phyloP scores from a whole-genome alignment of 768 basidiomycete genomes.

The Boletus pseudo-olivaceus region DNA sequence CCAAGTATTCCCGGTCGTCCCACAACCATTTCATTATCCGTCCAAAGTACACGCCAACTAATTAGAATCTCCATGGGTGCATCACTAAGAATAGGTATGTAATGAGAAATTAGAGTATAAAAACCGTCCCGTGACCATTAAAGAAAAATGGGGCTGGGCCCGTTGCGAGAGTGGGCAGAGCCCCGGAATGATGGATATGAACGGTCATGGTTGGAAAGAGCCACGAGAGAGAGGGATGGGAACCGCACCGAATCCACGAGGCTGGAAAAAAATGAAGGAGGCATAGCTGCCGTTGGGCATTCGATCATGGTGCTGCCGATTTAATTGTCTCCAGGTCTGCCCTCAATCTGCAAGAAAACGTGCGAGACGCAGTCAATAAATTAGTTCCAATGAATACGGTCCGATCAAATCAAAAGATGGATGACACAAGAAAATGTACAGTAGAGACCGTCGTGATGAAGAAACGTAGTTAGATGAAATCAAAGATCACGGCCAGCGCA shows the following conservation, averaged over 20 bases:
- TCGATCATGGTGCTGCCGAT: constrained; percentile 27
- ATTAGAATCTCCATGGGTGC: constrained; percentile 23
- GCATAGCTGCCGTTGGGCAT: constrained; percentile 8
- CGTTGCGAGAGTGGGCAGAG: neutral
- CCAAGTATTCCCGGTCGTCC: neutral
- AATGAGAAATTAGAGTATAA: constrained; percentile 26
- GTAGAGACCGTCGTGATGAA: constrained; percentile 13
- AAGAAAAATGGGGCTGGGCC: neutral
- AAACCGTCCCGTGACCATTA: constrained; percentile 11
- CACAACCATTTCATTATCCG: constrained; percentile 5
- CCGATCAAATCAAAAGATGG: constrained; percentile 13
- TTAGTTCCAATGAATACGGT: constrained; percentile 22
- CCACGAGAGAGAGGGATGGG: constrained; percentile 25
- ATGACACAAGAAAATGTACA: constrained; percentile 19
- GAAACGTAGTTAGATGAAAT: constrained; percentile 40
- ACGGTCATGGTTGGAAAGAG: constrained; percentile 2
- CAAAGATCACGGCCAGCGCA: constrained; percentile 54
- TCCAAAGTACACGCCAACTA: constrained; percentile 21
- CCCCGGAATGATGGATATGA: constrained; percentile 18
- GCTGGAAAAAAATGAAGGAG: constrained; percentile 16
- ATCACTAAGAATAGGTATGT: constrained; percentile 29
- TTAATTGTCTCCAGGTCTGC: constrained; percentile 58
- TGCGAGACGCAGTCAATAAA: constrained; percentile 36
- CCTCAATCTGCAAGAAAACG: constrained; percentile 53
- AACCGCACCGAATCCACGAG: constrained; percentile 36